phyloP scores from a whole-genome alignment of 2,329 filamentous ascomycete genomes.

The Pyrenochaeta sp. region DNA sequence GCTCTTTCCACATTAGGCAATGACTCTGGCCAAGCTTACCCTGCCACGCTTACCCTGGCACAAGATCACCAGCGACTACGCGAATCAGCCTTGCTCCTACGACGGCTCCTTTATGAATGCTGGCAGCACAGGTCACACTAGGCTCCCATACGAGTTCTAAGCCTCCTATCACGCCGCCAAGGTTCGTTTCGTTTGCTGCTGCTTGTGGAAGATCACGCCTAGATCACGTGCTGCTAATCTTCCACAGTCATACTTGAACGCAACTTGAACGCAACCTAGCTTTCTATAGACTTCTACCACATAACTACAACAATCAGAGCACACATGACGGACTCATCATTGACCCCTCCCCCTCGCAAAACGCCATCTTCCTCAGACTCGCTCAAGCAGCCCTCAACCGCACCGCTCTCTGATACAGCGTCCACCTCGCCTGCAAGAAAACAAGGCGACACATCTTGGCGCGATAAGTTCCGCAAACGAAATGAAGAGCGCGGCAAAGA shows the following conservation, averaged over 20 bases:
- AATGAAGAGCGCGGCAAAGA: constrained; percentile 25
- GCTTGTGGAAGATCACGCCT: background rate
- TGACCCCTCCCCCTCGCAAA: background rate
- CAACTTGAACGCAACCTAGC: background rate
- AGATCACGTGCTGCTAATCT: background rate
- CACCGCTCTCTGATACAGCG: background rate
- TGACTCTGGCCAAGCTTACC: too few species aligned
- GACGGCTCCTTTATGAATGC: too few species aligned
- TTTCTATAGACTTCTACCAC: background rate
- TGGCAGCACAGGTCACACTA: too few species aligned
- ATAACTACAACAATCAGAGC: background rate
- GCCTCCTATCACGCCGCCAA: too few species aligned
- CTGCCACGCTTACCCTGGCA: too few species aligned
- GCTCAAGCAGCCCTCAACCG: background rate
- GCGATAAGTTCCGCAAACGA: background rate
- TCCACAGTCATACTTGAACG: background rate
- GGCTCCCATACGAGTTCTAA: too few species aligned
- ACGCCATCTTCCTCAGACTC: background rate
- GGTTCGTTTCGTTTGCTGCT: background rate
- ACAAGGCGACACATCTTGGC: background rate
- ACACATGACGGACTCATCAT: background rate
- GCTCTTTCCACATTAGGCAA: too few species aligned
- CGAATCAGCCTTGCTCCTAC: too few species aligned
- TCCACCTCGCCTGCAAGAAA: background rate
- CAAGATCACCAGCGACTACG: too few species aligned